Base-by-base conservation (phyloP, 106 monocot genomes). In the Phalaenopsis aphrodite region DNA sequence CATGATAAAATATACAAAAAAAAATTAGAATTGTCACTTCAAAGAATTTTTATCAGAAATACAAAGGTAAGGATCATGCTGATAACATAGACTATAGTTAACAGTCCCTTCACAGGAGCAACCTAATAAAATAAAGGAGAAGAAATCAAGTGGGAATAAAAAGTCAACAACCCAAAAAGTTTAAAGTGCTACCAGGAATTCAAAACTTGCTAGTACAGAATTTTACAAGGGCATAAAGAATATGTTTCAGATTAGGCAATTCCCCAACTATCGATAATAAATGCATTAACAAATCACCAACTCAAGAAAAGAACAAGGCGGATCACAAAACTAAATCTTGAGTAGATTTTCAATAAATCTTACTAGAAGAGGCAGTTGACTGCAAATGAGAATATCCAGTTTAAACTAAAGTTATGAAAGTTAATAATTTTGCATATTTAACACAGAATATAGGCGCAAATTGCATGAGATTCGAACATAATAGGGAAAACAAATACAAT, bases 1-100 rank as follows among this genome's bases (percentile, higher is more conserved):
- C 80, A 86, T 64, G 21, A 64, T 42, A 80, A 65, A 84, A 79
- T 41, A 74, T 8, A 79, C n/a, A 75, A 79, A 41, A 4, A 64
- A 42, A 55, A 37, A 69, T 69, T 14, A 69, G 1, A 68, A 68
- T 38, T 68, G 17, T 68, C 68, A 36, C 1, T 68, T 1, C 1
- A 1, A 2, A 12, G 9, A 30, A 0, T 39, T 69, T 69, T 69
- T 69, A 7, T 39, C 69, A 2, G 69, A 23, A 69, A 69, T 38
- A 39, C 10, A 37, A 69, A 36, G 23, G 23, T 23, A 69, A 38
- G 12, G 52, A 52, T 16, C 12, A 16, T 52, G 52, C 52, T 52
- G 11, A 12, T 14, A 52, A 52, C 12, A 12, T 14, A 12, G 52
- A 52, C 52, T 52, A 52, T 52, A 52, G 52, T 12, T 52, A 52